Evolutionary conservation across 2,329 filamentous ascomycete genomes (phyloP), one percentile per base, ranked within the genome.

Genomic region (Hymenoscyphus salicellus): DNA sequence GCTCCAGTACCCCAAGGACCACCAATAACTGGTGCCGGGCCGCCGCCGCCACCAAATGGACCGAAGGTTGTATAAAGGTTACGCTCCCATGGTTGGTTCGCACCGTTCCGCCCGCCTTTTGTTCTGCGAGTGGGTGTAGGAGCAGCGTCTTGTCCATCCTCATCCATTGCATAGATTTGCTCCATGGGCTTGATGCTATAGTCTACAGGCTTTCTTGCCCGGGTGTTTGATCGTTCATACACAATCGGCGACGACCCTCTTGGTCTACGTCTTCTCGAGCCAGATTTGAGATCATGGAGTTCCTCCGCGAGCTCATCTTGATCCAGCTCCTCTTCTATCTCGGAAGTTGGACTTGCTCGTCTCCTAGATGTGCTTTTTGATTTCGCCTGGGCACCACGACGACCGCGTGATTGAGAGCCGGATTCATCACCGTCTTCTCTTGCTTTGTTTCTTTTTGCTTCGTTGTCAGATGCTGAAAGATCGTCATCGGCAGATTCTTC

Each of bases 51-150:
- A 65, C 93, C 95, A 77, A 99, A 98, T 2, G 95, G 95, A 8
- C 95, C 95, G 74, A 89, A 92, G 0, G 93, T 96, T 26, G 92
- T 93, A 78, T 96, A 94, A 36, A 98, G 83, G 64, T 85, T 91
- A 59, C 93, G 89, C 74, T 94, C 92, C 88, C 88, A 92, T 56
- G 78, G 75, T 60, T 73, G 69, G 36, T 64, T 72, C 28, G 71
- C 69, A 32, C 71, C 71, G 63, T 81, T 84, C 56, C 86, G 84
- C 38, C 87, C 86, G 57, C 90, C 86, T 69, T 86, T 86, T 66
- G 86, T 65, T 65, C 71, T 85, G 63, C 89, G 88, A 26, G 87
- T 86, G 43, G 90, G 87, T 3, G 90, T 89, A 7, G 91, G 85
- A 5, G 85, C 85, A 10, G 85, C 80, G 63, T 87, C 86, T 58